A percentile compares a stretch with the other conserved stretches of the same genome.
phyloP scores from a whole-genome alignment of 2,329 filamentous ascomycete genomes.

The Chrysosporium keratinophilum region DNA sequence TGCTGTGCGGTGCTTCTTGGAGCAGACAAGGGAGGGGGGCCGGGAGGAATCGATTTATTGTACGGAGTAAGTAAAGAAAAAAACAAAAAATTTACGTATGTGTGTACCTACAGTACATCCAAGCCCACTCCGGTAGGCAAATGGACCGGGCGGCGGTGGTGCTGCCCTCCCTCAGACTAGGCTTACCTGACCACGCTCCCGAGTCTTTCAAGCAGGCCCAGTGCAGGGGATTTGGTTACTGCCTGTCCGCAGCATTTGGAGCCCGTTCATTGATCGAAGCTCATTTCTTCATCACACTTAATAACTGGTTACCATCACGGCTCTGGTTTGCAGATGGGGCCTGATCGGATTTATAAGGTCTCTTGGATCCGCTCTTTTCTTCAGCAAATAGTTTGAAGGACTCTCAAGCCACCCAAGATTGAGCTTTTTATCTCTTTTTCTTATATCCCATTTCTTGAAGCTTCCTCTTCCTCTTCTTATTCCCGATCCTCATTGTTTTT shows the following conservation, averaged over 20 bases:
- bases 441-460: neutral
- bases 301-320: neutral
- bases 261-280: constrained; percentile 10
- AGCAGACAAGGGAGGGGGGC: neutral
- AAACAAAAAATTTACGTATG: constrained; percentile 1
- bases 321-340: neutral
- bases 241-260: constrained; percentile 11
- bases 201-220: constrained; percentile 4
- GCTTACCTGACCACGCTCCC: constrained; percentile 6
- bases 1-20: constrained; percentile 2
- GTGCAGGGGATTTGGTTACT: constrained; percentile 10
- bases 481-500: neutral
- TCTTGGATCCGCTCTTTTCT: neutral
- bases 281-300: constrained; percentile 2
- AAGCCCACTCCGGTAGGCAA: neutral
- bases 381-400: neutral
- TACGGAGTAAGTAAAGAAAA: neutral
- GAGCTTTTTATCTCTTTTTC: neutral
- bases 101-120: neutral
- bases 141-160: neutral
- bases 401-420: neutral
- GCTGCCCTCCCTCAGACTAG: neutral
- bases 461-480: neutral
- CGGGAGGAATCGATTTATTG: neutral
- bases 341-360: constrained; percentile 4